phyloP scores from a whole-genome alignment of 1,139 yeast genomes.

The Kodamaea sp. region DNA sequence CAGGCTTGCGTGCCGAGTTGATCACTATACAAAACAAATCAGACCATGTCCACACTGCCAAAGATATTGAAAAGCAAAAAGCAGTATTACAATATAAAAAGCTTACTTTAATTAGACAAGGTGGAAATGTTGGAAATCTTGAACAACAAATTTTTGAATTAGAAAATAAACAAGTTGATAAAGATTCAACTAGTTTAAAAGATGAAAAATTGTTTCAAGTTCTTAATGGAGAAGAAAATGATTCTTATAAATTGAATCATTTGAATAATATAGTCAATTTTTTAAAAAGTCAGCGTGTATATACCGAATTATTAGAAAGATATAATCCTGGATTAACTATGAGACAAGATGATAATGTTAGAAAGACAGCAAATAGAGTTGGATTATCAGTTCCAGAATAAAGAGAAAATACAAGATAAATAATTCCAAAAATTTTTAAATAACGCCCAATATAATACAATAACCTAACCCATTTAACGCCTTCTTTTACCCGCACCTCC shows the following conservation, averaged over 20 bases:
- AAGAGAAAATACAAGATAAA: neutral
- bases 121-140: constrained; percentile 27
- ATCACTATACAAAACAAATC: constrained; percentile 42
- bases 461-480: neutral
- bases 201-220: constrained; percentile 24
- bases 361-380: constrained; percentile 78
- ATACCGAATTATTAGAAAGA: constrained; percentile 74
- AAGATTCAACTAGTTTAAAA: constrained; percentile 16
- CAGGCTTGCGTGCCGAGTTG: constrained; percentile 42
- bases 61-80: constrained; percentile 46
- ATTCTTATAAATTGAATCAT: constrained; percentile 25
- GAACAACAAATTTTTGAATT: constrained; percentile 9
- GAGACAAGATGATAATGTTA: constrained; percentile 74
- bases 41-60: constrained; percentile 40
- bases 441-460: neutral
- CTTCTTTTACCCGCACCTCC: constrained; percentile 12
- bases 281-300: constrained; percentile 69
- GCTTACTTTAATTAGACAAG: constrained; percentile 43
- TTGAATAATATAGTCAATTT: constrained; percentile 52
- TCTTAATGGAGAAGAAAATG: constrained; percentile 22
- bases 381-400: constrained; percentile 47
- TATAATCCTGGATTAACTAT: constrained; percentile 82
- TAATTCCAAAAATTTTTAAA: neutral
- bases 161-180: constrained; percentile 4
- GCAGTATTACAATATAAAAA: constrained; percentile 54